Percentiles rank a stretch among this genome's conserved stretches.
These are phyloP conservation scores for Erigeron philadelphicus DNA, from an alignment of 140 eudicot species.

Conservation along the genomic window DNA sequence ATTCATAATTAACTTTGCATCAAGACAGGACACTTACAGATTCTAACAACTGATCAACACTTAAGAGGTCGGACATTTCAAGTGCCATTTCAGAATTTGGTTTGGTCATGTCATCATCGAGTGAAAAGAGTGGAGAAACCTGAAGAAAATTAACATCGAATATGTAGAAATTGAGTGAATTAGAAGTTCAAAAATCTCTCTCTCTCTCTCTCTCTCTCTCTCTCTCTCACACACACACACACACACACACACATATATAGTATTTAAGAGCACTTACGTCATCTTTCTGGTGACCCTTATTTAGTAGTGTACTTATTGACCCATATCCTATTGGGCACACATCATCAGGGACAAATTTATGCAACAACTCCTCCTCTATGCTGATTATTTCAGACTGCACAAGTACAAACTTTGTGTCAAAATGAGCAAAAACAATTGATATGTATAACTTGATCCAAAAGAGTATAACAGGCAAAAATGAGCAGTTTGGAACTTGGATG, in stretches of 20 bases:
- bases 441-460: background rate
- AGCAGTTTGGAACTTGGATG: background rate
- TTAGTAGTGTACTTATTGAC: conserved; percentile 25
- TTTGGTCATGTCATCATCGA: conserved; percentile 42
- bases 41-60: conserved; percentile 58
- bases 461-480: background rate
- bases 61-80: conserved; percentile 41
- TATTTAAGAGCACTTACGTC: conserved; percentile 34
- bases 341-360: conserved; percentile 74
- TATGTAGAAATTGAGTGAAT: conserved; percentile 1
- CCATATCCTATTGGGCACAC: conserved; percentile 56
- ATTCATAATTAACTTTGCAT: background rate
- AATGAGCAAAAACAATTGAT: background rate
- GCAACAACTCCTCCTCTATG: conserved; percentile 57
- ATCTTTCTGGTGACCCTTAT: conserved; percentile 33
- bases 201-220: too few relatives aligned
- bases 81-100: conserved; percentile 35
- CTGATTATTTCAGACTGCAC: conserved; percentile 46
- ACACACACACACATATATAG: background rate
- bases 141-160: conserved; percentile 20
- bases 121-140: conserved; percentile 42
- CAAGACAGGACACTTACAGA: conserved; percentile 42
- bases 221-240: too few relatives aligned
- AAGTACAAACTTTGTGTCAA: conserved; percentile 10
- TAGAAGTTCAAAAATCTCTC: background rate